Evolutionary conservation across 1,284 basidiomycete genomes (phyloP), one percentile per base, ranked within the genome.

Genomic region (Psilocybe mexicana): DNA sequence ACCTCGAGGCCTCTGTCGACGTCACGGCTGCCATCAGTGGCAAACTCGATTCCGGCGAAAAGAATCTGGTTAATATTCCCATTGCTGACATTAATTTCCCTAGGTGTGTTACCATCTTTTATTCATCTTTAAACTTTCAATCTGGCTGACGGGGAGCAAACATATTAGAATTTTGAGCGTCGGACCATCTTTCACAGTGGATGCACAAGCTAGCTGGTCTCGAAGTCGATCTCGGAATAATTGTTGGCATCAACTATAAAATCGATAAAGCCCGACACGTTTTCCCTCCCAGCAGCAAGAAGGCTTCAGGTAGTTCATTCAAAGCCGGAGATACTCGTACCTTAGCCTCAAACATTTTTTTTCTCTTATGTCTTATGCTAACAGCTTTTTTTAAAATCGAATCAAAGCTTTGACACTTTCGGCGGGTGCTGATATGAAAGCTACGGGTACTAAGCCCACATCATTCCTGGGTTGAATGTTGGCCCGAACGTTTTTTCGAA

Each of bases 381-480:
- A 55, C 33, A 30, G 10, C 35, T 14, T 33, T 48, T 24, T 11
- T 57, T 57, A 35, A 28, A 11, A 24, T 55, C 7, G n/a, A 23
- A 36, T 12, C 12, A 6, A 7, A 79, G 79, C 76, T 11, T 61
- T 82, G 25, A 69, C 71, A 58, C 71, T 83, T 35, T 74, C 75
- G 11, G 75, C 74, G 33, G 72, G 65, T 55, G 77, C 79, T 1
- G 70, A 67, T 28, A 70, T 76, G 43, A 67, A 66, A 8, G 72
- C 76, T 12, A 74, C 69, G 0, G 81, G 77, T 8, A 72, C 69
- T 3, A 71, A 30, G 79, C 77, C 7, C 80, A 83, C 63, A 65
- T 84, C 45, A 82, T 80, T 54, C 82, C 82, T 2, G 71, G 70
- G 7, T 51, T 83, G 46, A 74, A 77, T 36, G 66, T 83, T 50